phyloP scores from a whole-genome alignment of 495 filamentous ascomycete genomes.

The Aspergillus carlsbadensis region DNA sequence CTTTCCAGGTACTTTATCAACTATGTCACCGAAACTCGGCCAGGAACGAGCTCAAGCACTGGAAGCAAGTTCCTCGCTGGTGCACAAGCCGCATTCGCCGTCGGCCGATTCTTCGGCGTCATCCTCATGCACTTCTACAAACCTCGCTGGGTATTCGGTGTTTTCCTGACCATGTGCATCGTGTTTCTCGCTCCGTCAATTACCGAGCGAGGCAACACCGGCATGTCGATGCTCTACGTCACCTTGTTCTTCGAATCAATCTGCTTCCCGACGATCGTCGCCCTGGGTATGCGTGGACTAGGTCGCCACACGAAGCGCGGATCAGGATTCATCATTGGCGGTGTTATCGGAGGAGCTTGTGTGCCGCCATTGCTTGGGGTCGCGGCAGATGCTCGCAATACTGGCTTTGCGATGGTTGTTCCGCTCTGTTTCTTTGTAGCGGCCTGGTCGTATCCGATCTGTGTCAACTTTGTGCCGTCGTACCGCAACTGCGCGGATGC shows the following conservation, averaged over 20 bases:
- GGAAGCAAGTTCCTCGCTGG: conserved; percentile 34
- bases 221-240: conserved; percentile 45
- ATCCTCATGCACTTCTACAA: too few species aligned
- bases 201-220: too few species aligned
- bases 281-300: conserved; percentile 57
- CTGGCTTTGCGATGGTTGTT: too few species aligned
- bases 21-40: conserved; percentile 45
- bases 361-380: conserved; percentile 44
- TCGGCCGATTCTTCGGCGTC: conserved; percentile 45
- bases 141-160: too few species aligned
- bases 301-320: conserved; percentile 59
- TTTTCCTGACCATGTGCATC: too few species aligned
- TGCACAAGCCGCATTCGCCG: conserved; percentile 55
- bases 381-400: too few species aligned
- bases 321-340: conserved; percentile 55
- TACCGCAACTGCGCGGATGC: too few species aligned
- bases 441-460: too few species aligned
- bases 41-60: conserved; percentile 29
- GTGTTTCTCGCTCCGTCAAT: too few species aligned
- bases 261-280: conserved; percentile 62
- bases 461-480: too few species aligned
- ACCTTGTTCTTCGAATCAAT: conserved; percentile 61
- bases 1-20: conserved; percentile 66
- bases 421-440: too few species aligned
- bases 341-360: conserved; percentile 54